Conservation (phyloP, 176 grass and related monocot species). For the Aegilops speltoides region DNA sequence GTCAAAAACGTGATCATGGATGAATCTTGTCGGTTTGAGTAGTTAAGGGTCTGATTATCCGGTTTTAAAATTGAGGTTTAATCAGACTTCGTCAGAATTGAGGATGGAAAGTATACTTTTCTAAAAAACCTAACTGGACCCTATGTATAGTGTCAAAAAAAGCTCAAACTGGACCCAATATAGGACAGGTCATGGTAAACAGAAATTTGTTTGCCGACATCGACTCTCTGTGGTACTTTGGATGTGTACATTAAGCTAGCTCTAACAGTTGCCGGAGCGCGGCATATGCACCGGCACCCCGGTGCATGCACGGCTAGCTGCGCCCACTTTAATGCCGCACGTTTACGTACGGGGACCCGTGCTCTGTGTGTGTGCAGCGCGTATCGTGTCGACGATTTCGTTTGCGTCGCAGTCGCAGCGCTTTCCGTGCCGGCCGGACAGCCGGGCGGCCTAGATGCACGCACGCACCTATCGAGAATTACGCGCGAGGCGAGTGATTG, state of each 20-base stretch:
- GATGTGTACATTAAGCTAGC: neutral
- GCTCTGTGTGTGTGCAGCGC: neutral
- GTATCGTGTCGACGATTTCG: conserved; percentile 1
- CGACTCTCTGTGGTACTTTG: neutral
- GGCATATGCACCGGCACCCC: neutral
- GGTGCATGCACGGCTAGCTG: neutral
- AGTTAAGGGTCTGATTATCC: too few relatives aligned
- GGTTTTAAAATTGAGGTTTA: too few relatives aligned
- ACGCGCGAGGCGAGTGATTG: neutral
- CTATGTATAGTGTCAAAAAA: too few relatives aligned
- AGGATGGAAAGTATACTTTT: too few relatives aligned
- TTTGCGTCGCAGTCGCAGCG: conserved; percentile 14
- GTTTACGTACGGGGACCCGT: neutral
- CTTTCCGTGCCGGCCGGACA: conserved; percentile 21
- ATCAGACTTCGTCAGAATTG: too few relatives aligned
- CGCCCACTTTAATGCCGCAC: neutral
- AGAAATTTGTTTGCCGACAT: neutral
- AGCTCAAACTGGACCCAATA: too few relatives aligned
- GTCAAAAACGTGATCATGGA: too few relatives aligned
- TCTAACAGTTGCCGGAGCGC: neutral
- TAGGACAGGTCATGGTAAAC: too few relatives aligned
- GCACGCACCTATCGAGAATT: conserved; percentile 27
- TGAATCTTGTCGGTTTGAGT: too few relatives aligned
- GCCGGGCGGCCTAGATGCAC: conserved; percentile 17
- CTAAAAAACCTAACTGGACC: too few relatives aligned